phyloP scores from a whole-genome alignment of 345 rosid species.

The Bretschneidera sinensis region DNA sequence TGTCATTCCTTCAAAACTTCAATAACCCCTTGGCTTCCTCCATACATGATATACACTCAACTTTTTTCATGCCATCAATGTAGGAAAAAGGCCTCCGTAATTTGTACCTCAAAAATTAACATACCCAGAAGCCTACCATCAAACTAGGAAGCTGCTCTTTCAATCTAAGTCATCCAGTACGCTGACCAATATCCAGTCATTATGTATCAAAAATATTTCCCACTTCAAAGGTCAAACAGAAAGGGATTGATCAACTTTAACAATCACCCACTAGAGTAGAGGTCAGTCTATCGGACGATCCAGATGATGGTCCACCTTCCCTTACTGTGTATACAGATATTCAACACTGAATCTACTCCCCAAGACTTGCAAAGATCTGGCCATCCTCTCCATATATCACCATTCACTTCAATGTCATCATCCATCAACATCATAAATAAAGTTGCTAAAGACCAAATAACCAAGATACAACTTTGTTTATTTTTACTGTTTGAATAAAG shows the following conservation, averaged over 20 bases:
- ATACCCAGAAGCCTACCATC: conserved; percentile 7
- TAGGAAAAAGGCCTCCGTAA: conserved; percentile 14
- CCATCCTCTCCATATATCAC: conserved; percentile 12
- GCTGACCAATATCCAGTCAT: too few species aligned
- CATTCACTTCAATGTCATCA: conserved; percentile 23
- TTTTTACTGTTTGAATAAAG: too few species aligned
- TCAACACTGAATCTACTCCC: conserved; percentile 20
- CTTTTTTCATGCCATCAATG: conserved; percentile 24
- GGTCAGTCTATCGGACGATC: conserved; percentile 22
- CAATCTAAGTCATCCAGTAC: conserved; percentile 24
- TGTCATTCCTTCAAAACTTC: conserved; percentile 1
- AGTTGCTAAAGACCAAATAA: conserved; percentile 15
- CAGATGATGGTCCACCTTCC: conserved; percentile 23
- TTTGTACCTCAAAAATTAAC: conserved; percentile 11
- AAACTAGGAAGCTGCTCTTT: conserved; percentile 5
- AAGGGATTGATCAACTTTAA: conserved; percentile 30
- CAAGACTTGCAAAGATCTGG: conserved; percentile 20
- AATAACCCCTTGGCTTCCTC: conserved; percentile 19
- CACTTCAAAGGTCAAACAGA: conserved; percentile 30
- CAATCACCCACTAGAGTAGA: conserved; percentile 15
- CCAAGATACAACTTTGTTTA: conserved; percentile 2
- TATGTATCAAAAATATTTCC: too few species aligned
- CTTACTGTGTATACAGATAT: conserved; percentile 20
- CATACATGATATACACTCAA: conserved; percentile 10
- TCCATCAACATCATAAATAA: conserved; percentile 29